These are phyloP conservation scores for Pisolithus microcarpus DNA, from an alignment of 768 basidiomycete genomes.

Conservation along the genomic window DNA sequence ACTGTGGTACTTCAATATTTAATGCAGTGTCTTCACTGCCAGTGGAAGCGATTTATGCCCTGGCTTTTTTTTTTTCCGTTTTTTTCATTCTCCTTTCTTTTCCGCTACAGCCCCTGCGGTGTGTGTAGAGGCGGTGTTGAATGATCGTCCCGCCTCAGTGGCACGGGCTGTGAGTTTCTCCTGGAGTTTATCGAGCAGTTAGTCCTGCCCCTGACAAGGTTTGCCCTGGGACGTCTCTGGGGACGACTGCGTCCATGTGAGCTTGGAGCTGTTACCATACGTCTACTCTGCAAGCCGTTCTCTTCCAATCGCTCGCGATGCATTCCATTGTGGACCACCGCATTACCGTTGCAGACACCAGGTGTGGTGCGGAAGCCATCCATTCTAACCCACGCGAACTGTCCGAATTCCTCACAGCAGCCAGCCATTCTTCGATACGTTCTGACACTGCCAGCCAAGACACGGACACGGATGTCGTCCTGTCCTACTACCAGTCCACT, in stretches of 20 bases:
- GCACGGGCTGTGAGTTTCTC: neutral
- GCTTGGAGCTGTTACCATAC: too few species aligned
- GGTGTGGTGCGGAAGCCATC: neutral
- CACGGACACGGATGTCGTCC: slow-evolving; percentile 39
- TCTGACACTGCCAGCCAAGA: slow-evolving; percentile 20
- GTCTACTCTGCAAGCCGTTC: too few species aligned
- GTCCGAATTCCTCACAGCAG: neutral
- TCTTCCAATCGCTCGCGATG: neutral
- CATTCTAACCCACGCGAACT: neutral
- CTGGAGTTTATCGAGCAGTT: too few species aligned
- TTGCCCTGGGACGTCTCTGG: neutral
- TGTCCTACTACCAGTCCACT: slow-evolving; percentile 52
- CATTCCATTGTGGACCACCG: neutral
- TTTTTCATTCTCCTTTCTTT: too few species aligned
- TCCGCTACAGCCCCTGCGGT: neutral
- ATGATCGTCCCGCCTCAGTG: neutral
- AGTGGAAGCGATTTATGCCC: too few species aligned
- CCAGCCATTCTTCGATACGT: neutral
- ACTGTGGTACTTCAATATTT: too few species aligned
- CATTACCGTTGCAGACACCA: neutral
- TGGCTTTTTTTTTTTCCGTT: too few species aligned
- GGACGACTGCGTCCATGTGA: neutral
- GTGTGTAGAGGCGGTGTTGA: neutral
- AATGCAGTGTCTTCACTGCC: neutral
- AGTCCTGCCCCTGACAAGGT: neutral